A percentile compares a stretch with the other conserved stretches of the same genome.
These are phyloP conservation scores for Suillus placidus DNA, from an alignment of 768 basidiomycete species.

Conservation along the genomic window DNA sequence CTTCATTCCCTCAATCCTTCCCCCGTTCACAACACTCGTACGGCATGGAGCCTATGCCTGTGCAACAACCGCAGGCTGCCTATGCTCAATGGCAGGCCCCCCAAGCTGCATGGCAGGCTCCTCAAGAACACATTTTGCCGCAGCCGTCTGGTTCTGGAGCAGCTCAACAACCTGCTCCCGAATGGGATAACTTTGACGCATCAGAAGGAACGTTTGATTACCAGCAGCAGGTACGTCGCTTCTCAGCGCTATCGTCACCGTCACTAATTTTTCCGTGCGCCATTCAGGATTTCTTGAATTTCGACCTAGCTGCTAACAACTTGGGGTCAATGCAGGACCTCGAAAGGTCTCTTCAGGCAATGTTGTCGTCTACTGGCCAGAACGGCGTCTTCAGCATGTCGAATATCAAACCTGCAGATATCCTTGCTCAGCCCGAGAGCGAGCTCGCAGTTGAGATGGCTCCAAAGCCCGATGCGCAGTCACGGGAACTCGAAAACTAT, in stretches of 20 bases:
- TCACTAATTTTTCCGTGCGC: not conserved
- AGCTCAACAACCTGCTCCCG: not conserved
- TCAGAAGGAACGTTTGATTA: slow-evolving; percentile 7
- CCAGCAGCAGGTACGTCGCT: slow-evolving; percentile 19
- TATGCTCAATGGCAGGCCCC: slow-evolving; percentile 9
- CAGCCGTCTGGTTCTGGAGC: slow-evolving; percentile 5
- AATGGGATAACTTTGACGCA: slow-evolving; percentile 18
- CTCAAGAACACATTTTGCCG: slow-evolving; percentile 8
- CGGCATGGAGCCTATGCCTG: slow-evolving; percentile 13
- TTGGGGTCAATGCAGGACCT: slow-evolving; percentile 8
- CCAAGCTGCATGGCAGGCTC: slow-evolving; percentile 6
- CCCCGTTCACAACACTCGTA: slow-evolving; percentile 18
- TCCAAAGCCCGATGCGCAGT: not conserved
- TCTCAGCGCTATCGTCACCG: slow-evolving; percentile 1
- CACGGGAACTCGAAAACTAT: slow-evolving; percentile 17
- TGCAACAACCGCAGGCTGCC: slow-evolving; percentile 9
- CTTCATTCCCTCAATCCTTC: slow-evolving; percentile 1
- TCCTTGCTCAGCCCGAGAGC: slow-evolving; percentile 39
- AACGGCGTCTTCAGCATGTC: slow-evolving; percentile 40
- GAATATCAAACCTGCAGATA: slow-evolving; percentile 33
- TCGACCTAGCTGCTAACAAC: slow-evolving; percentile 17
- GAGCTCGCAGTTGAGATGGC: slow-evolving; percentile 40
- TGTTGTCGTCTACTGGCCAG: slow-evolving; percentile 35
- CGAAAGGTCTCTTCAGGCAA: slow-evolving; percentile 26
- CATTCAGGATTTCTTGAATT: slow-evolving; percentile 16